phyloP scores from a whole-genome alignment of 768 basidiomycete species.

The Phaffia australis region DNA sequence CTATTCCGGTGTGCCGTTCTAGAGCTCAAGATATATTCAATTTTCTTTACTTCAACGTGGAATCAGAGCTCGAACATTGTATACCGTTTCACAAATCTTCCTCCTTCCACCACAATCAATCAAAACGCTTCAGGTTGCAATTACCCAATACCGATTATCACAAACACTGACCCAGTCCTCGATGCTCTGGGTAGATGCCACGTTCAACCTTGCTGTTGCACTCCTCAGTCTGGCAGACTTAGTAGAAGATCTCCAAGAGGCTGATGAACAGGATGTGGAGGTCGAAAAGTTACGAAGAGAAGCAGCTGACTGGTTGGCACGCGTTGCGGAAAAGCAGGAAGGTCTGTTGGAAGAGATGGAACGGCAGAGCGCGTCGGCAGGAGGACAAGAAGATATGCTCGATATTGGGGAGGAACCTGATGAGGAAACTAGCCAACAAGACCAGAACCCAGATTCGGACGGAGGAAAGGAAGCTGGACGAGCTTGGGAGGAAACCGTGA shows the following conservation, averaged over 20 bases:
- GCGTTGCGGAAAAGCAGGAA: conserved; percentile 33
- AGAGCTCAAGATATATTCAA: background rate
- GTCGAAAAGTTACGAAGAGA: conserved; percentile 29
- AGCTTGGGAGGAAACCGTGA: conserved; percentile 25
- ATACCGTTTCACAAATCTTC: conserved; percentile 33
- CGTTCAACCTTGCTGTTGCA: conserved; percentile 34
- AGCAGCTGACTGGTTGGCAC: conserved; percentile 29
- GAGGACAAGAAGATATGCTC: background rate
- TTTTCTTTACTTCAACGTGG: background rate
- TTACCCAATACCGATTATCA: conserved; percentile 31
- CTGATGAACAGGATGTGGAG: conserved; percentile 22
- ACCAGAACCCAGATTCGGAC: conserved; percentile 17
- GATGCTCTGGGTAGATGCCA: conserved; percentile 32
- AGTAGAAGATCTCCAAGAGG: conserved; percentile 30
- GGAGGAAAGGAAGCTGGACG: conserved; percentile 11
- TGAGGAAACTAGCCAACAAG: conserved; percentile 26
- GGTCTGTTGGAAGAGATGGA: conserved; percentile 27
- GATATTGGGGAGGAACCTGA: conserved; percentile 27
- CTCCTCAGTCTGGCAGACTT: conserved; percentile 32
- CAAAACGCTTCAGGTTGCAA: conserved; percentile 28
- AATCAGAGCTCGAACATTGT: conserved; percentile 34
- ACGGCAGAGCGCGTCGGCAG: conserved; percentile 6
- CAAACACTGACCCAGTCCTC: conserved; percentile 29
- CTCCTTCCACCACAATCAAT: conserved; percentile 32
- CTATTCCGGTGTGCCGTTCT: too few relatives aligned